phyloP scores from a whole-genome alignment of 2,329 filamentous ascomycete species.

The Helminthosporium solani region DNA sequence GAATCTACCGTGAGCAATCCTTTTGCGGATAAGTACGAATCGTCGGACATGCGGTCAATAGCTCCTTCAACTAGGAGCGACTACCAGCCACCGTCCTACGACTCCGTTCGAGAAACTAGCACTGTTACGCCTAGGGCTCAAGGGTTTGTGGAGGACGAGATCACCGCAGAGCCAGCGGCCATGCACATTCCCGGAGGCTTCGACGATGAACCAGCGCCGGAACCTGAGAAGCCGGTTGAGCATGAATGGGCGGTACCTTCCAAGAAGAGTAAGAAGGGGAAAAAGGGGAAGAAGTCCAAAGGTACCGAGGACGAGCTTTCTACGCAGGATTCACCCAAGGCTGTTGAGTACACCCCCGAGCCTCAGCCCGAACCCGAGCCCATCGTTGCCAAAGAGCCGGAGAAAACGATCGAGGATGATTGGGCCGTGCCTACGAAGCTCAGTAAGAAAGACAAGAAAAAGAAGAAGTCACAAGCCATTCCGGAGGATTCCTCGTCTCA shows the following conservation, averaged over 20 bases:
- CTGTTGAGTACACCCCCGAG: no score
- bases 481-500: slow-evolving; percentile 1
- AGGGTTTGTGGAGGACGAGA: slow-evolving; percentile 41
- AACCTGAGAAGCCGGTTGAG: slow-evolving; percentile 31
- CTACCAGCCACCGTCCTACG: slow-evolving; percentile 45
- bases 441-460: slow-evolving; percentile 25
- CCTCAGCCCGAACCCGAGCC: slow-evolving; percentile 1
- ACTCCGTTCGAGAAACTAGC: slow-evolving; percentile 46
- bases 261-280: slow-evolving; percentile 29
- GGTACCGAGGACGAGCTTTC: slow-evolving; percentile 1
- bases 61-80: slow-evolving; percentile 23
- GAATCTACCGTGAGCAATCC: slow-evolving; percentile 29
- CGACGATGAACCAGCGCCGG: slow-evolving; percentile 35
- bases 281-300: slow-evolving; percentile 10
- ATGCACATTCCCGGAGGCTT: slow-evolving; percentile 65
- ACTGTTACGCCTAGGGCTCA: slow-evolving; percentile 25
- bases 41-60: slow-evolving; percentile 16
- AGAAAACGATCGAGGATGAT: slow-evolving; percentile 33
- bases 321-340: neutral
- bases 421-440: slow-evolving; percentile 17
- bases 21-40: slow-evolving; percentile 27
- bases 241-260: slow-evolving; percentile 17
- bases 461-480: slow-evolving; percentile 6
- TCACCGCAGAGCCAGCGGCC: slow-evolving; percentile 58
- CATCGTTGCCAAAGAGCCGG: slow-evolving; percentile 13